Evolutionary conservation across 768 basidiomycete species (phyloP).

Genomic region (Pisolithus sp.): DNA sequence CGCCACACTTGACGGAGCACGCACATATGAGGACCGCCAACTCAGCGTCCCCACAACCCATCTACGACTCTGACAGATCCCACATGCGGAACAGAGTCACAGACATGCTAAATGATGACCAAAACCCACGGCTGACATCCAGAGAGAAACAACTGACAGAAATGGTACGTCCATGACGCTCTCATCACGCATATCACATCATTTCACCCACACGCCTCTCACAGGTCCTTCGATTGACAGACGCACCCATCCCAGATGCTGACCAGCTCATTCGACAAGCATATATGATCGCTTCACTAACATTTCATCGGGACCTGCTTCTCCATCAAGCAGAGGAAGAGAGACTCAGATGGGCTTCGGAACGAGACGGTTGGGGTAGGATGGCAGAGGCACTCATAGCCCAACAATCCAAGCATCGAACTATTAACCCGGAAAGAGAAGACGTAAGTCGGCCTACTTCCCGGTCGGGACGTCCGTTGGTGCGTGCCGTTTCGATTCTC

Average conservation of each 20-base stretch:
- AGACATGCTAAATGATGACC: constrained; percentile 34
- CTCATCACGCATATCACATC: constrained; percentile 5
- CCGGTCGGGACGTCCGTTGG: neutral
- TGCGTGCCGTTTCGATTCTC: constrained; percentile 5
- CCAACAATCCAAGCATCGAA: constrained; percentile 38
- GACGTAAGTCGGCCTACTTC: constrained; percentile 33
- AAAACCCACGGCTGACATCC: constrained; percentile 17
- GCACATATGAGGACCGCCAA: constrained; percentile 10
- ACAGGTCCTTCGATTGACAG: constrained; percentile 46
- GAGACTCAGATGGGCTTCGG: constrained; percentile 53
- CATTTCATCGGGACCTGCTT: constrained; percentile 53
- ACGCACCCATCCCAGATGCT: constrained; percentile 35
- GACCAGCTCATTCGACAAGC: constrained; percentile 53
- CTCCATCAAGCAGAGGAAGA: constrained; percentile 49
- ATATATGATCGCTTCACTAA: constrained; percentile 49
- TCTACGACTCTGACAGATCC: constrained; percentile 43
- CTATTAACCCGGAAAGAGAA: constrained; percentile 27
- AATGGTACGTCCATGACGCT: constrained; percentile 42
- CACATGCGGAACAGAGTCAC: constrained; percentile 41
- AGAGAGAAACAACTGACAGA: constrained; percentile 48
- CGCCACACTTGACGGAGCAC: constrained; percentile 22
- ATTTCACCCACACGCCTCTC: constrained; percentile 3
- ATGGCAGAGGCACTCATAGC: constrained; percentile 60
- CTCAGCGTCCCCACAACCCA: constrained; percentile 28
- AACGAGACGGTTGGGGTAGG: constrained; percentile 59